Percentiles rank a stretch among this genome's conserved stretches.
Evolutionary conservation across 352 stramenopile species (phyloP).

Genomic region (Pythium rhizo-oryzae): DNA sequence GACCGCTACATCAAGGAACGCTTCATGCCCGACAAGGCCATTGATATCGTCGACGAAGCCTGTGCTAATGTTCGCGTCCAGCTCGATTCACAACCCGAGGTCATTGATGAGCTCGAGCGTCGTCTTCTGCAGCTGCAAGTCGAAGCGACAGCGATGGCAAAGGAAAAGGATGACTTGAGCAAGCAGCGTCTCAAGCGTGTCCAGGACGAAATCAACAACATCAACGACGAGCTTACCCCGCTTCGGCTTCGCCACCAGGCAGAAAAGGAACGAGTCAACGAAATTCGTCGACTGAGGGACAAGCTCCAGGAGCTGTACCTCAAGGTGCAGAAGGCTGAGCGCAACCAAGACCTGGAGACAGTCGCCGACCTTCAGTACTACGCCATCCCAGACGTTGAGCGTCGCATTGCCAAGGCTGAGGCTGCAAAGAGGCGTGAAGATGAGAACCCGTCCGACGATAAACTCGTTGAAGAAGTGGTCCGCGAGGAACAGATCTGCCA

Average conservation of each 20-base stretch:
- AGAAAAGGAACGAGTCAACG: constrained; percentile 92
- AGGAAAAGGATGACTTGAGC: constrained; percentile 94
- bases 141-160: constrained; percentile 91
- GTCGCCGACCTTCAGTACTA: constrained; percentile 97
- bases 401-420: constrained; percentile 83
- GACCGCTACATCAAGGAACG: constrained; percentile 93
- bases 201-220: constrained; percentile 91
- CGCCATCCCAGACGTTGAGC: constrained; percentile 93
- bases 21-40: constrained; percentile 94
- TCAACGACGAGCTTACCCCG: constrained; percentile 91
- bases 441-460: constrained; percentile 54
- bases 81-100: constrained; percentile 94
- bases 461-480: constrained; percentile 88
- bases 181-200: constrained; percentile 92
- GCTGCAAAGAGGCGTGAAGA: constrained; percentile 65
- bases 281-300: constrained; percentile 92
- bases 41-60: constrained; percentile 96
- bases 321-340: constrained; percentile 94
- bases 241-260: constrained; percentile 91
- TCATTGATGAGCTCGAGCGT: constrained; percentile 96
- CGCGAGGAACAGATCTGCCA: constrained; percentile 89
- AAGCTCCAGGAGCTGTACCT: constrained; percentile 93
- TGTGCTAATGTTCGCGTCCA: constrained; percentile 91
- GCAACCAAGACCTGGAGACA: constrained; percentile 94
- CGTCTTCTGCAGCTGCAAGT: constrained; percentile 96